A percentile compares a stretch with the other conserved stretches of the same genome.
These are phyloP conservation scores for Daldinia caldariorum DNA, from an alignment of 495 filamentous ascomycete genomes.

Conservation along the genomic window DNA sequence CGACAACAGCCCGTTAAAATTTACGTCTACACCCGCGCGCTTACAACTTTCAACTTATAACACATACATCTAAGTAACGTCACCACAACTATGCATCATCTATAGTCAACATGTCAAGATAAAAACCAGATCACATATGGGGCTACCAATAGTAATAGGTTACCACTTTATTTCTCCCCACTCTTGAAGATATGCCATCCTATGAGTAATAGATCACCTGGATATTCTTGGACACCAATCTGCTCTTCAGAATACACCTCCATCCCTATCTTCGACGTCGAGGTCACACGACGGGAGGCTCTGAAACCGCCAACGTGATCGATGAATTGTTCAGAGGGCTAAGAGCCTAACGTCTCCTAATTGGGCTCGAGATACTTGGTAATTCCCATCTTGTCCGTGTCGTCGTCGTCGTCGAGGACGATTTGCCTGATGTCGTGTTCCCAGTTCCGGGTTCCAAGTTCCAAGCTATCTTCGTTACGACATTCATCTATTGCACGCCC, in stretches of 20 bases:
- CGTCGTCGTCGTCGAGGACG: neutral
- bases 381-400: constrained; percentile 11
- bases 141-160: constrained; percentile 37
- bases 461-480: constrained; percentile 2
- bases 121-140: constrained; percentile 26
- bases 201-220: constrained; percentile 35
- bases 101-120: constrained; percentile 22
- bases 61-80: constrained; percentile 20
- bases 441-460: constrained; percentile 17
- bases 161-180: neutral
- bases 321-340: constrained; percentile 27
- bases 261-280: constrained; percentile 15
- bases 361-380: constrained; percentile 21
- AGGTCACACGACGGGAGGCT: constrained; percentile 29
- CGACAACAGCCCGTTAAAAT: constrained; percentile 8
- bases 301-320: constrained; percentile 25
- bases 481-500: constrained; percentile 18
- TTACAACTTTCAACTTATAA: neutral
- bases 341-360: constrained; percentile 26
- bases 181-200: neutral
- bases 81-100: constrained; percentile 19
- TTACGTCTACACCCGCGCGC: constrained; percentile 30
- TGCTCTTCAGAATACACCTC: neutral
- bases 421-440: constrained; percentile 16
- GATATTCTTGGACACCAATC: constrained; percentile 22